Conservation (phyloP, 768 basidiomycete species). For the Tylopilus subfusipes region DNA sequence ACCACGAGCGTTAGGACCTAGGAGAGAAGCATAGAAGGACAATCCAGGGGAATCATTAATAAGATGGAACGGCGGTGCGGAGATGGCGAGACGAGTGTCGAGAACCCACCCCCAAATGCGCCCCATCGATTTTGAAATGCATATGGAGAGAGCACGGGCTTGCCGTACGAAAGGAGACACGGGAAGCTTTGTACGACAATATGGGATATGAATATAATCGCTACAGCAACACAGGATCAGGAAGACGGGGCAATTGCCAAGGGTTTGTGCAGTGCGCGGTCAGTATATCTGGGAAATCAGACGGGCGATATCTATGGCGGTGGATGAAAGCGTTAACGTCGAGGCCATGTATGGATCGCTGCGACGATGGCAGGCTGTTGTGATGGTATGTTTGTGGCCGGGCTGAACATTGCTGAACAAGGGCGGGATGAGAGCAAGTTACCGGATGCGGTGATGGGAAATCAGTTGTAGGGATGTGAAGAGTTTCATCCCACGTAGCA, state of each 20-base stretch:
- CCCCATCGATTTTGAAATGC: conserved; percentile 14
- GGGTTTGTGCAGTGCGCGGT: background rate
- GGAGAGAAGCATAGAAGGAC: conserved; percentile 24
- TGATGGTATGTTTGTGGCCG: background rate
- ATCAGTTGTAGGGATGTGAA: background rate
- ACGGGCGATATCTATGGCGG: background rate
- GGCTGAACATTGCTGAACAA: background rate
- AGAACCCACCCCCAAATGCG: conserved; percentile 11
- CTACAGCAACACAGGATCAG: conserved; percentile 20
- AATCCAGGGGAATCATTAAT: conserved; percentile 19
- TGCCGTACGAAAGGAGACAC: conserved; percentile 15
- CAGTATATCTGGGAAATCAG: background rate
- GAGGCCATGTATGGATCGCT: background rate
- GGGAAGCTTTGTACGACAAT: conserved; percentile 13
- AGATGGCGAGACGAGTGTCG: conserved; percentile 22
- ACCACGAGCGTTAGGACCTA: conserved; percentile 18
- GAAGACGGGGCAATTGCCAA: background rate
- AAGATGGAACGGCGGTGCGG: conserved; percentile 21
- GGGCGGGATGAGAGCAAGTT: conserved; percentile 1
- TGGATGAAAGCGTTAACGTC: background rate
- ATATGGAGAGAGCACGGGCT: background rate
- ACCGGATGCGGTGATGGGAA: conserved; percentile 4
- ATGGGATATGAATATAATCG: background rate
- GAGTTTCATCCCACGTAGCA: conserved; percentile 13
- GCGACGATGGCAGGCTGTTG: conserved; percentile 11